Evolutionary conservation across 352 stramenopile species (phyloP).

Genomic region (Phytophthora fragariaefolia): DNA sequence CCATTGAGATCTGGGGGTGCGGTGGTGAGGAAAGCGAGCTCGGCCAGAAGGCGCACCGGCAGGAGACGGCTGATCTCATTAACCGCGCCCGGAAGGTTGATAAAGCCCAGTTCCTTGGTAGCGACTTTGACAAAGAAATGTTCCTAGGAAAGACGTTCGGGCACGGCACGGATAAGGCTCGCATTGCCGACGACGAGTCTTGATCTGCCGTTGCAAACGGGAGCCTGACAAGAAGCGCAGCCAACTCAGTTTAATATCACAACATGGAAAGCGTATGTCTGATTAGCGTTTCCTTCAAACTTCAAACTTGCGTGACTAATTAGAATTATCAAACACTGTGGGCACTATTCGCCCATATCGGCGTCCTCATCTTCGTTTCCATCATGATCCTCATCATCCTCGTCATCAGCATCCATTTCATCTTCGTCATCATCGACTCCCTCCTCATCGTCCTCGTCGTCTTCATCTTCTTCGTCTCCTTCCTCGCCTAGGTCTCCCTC

Average conservation of each 20-base stretch:
- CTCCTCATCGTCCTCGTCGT: conserved; percentile 29
- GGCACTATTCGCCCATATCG: conserved; percentile 50
- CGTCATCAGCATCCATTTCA: conserved; percentile 41
- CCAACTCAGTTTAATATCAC: conserved; percentile 19
- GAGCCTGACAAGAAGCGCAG: background rate
- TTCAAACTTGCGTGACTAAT: conserved; percentile 36
- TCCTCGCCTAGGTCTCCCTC: conserved; percentile 55
- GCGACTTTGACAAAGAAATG: conserved; percentile 86
- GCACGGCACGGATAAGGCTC: conserved; percentile 65
- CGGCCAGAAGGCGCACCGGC: conserved; percentile 67
- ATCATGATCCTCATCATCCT: conserved; percentile 33
- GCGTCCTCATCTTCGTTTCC: conserved; percentile 45
- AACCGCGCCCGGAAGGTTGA: conserved; percentile 85
- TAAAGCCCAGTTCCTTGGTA: conserved; percentile 86
- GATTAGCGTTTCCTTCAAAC: conserved; percentile 24
- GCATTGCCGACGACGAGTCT: conserved; percentile 73
- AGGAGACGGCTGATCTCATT: conserved; percentile 86
- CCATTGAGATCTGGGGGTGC: conserved; percentile 85
- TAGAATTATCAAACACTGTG: conserved; percentile 41
- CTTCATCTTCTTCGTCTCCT: conserved; percentile 49
- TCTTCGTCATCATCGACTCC: conserved; percentile 44
- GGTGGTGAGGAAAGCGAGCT: conserved; percentile 60
- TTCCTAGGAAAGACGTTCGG: conserved; percentile 85
- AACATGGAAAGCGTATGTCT: conserved; percentile 31
- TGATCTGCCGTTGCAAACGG: conserved; percentile 19